These are phyloP conservation scores for Asterophora lycoperdoides DNA, from an alignment of 768 basidiomycete species.

Conservation along the genomic window DNA sequence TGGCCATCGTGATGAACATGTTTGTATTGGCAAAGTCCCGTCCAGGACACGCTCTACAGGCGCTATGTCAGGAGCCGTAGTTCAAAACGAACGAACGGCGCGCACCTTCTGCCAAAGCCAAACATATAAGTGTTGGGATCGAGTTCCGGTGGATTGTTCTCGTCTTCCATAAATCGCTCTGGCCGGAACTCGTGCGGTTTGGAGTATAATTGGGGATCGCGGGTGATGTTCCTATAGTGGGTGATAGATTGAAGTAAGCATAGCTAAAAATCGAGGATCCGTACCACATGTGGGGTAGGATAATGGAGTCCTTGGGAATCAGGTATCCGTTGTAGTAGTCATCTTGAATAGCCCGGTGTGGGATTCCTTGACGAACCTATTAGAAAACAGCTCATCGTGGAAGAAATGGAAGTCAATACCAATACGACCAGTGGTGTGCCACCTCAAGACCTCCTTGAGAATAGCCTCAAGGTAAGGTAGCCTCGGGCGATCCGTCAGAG, in stretches of 20 bases:
- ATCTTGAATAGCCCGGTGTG: constrained; percentile 12
- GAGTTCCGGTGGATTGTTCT: constrained; percentile 20
- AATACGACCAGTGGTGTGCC: constrained; percentile 23
- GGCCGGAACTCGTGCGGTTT: constrained; percentile 29
- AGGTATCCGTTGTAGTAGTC: constrained; percentile 13
- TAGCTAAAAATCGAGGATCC: neutral
- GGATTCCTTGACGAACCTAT: constrained; percentile 5
- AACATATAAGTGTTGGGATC: constrained; percentile 38
- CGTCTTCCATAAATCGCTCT: constrained; percentile 30
- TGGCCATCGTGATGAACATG: constrained; percentile 24
- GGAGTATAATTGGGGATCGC: constrained; percentile 20
- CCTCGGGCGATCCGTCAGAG: constrained; percentile 22
- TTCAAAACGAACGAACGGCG: neutral
- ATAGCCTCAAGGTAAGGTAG: constrained; percentile 29
- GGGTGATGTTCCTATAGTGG: constrained; percentile 20
- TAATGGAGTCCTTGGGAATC: constrained; percentile 15
- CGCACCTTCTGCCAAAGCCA: constrained; percentile 42
- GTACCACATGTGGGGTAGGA: constrained; percentile 14
- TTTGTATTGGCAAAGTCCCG: constrained; percentile 25
- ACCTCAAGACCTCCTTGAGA: constrained; percentile 28
- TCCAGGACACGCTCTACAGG: constrained; percentile 24
- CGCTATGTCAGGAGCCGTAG: neutral
- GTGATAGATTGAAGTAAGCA: neutral
- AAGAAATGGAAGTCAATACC: constrained; percentile 15
- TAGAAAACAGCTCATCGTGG: no score